Conservation (phyloP, 805 yeast genomes). For the Cyberlindnera americana region DNA sequence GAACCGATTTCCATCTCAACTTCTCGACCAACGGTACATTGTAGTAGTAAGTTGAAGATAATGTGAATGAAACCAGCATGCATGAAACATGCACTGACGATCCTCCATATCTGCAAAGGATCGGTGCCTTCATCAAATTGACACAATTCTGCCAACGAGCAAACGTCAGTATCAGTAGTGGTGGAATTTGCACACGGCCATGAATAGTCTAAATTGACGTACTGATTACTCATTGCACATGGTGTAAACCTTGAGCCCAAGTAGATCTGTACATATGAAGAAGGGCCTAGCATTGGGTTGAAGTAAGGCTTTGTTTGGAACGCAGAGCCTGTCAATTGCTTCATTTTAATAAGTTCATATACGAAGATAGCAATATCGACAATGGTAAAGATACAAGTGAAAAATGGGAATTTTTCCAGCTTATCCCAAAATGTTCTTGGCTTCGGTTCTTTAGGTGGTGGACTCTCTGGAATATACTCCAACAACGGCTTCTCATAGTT, state of each 20-base stretch:
- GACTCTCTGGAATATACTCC: neutral
- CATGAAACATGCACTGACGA: constrained; percentile 64
- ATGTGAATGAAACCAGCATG: constrained; percentile 76
- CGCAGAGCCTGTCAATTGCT: constrained; percentile 55
- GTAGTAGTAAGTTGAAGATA: constrained; percentile 56
- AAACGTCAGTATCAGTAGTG: constrained; percentile 47
- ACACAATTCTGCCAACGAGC: constrained; percentile 55
- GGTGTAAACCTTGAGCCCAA: constrained; percentile 72
- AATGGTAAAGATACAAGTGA: constrained; percentile 28
- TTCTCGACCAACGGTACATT: constrained; percentile 55
- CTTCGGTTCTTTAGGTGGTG: neutral
- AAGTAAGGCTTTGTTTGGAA: constrained; percentile 68
- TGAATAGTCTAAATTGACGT: constrained; percentile 43
- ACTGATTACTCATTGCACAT: constrained; percentile 53
- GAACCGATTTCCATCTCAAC: constrained; percentile 57
- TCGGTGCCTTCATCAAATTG: constrained; percentile 44
- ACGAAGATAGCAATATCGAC: constrained; percentile 56
- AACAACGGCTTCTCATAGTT: neutral
- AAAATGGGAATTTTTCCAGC: constrained; percentile 13
- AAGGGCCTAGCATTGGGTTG: constrained; percentile 80
- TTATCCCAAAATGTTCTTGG: neutral
- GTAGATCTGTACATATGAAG: constrained; percentile 58
- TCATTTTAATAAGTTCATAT: constrained; percentile 57
- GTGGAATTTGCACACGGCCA: constrained; percentile 76
- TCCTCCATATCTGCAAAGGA: constrained; percentile 68